Evolutionary conservation across 1,284 basidiomycete genomes (phyloP), one percentile per base, ranked within the genome.

Genomic region (Sanghuangporus sanghuang): DNA sequence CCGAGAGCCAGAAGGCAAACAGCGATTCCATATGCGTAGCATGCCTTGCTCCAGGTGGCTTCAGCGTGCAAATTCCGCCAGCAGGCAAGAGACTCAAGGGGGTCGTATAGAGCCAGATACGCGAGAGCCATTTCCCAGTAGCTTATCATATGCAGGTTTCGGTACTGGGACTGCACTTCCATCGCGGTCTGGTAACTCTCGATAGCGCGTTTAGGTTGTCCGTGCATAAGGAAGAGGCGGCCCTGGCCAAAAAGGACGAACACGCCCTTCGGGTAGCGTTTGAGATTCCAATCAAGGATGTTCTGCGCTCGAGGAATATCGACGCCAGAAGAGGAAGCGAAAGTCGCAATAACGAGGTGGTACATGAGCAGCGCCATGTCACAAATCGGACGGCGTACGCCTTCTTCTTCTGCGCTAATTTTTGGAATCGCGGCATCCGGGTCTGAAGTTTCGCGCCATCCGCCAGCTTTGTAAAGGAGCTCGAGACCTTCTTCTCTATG

Each of bases 201-300:
- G 60, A 95, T 86, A 0, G 92, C 92, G 61, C 78, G 78, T 23
- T 81, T 81, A 0, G 96, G 95, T 70, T 92, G 88, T 11, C 89
- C 89, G 67, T 91, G 85, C 50, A 85, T 83, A 3, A 96, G 83
- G 49, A 87, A 84, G 46, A 97, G 83, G 3, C 95, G 85, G 6
- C 96, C 95, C 54, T 94, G 90, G 64, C 93, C 95, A 74, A 96
- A 97, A 35, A 98, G 85, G 85, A 96, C 98, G 78, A 98, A 97
- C 39, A 96, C 89, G 64, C 94, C 93, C 58, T 85, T 84, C 0
- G 90, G 90, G 70, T 85, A 93, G 54, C 90, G 83, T 71, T 85
- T 80, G 63, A 93, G 75, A 73, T 96, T 94, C 83, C 90, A 96
- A 57, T 87, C 79, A 14, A 96, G 76, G 42, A 96, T 86, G 67